Conservation (phyloP, 129 eudicot genomes). For the Gnaphalium uliginosum region DNA sequence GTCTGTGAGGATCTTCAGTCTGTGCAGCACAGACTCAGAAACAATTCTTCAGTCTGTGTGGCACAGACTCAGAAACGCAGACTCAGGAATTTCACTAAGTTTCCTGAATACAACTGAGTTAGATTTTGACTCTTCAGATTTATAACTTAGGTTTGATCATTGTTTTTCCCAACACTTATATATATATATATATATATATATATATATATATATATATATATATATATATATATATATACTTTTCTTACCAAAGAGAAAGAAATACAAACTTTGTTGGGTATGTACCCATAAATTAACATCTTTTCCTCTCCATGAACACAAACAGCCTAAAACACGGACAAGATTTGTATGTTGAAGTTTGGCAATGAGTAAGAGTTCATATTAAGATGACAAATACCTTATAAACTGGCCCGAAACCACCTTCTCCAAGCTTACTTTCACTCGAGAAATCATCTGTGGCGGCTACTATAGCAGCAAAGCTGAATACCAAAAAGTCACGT, state of each 20-base stretch:
- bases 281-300: constrained; percentile 44
- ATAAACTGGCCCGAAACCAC: constrained; percentile 63
- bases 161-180: too few species aligned
- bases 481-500: constrained; percentile 38
- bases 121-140: too few species aligned
- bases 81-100: too few species aligned
- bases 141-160: too few species aligned
- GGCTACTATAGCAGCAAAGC: constrained; percentile 34
- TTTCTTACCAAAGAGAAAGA: constrained; percentile 46
- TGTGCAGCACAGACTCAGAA: too few species aligned
- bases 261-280: constrained; percentile 54
- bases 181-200: too few species aligned
- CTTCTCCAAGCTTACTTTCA: constrained; percentile 50
- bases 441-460: constrained; percentile 45
- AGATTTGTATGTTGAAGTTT: constrained; percentile 44
- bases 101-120: too few species aligned
- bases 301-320: constrained; percentile 37
- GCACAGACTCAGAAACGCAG: too few species aligned
- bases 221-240: background rate
- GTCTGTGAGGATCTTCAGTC: too few species aligned
- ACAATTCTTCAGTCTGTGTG: too few species aligned
- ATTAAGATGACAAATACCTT: constrained; percentile 31
- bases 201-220: too few species aligned
- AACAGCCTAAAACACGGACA: constrained; percentile 39
- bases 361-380: constrained; percentile 40